Evolutionary conservation across 1,284 basidiomycete species (phyloP).

Genomic region (Mycena sp.): DNA sequence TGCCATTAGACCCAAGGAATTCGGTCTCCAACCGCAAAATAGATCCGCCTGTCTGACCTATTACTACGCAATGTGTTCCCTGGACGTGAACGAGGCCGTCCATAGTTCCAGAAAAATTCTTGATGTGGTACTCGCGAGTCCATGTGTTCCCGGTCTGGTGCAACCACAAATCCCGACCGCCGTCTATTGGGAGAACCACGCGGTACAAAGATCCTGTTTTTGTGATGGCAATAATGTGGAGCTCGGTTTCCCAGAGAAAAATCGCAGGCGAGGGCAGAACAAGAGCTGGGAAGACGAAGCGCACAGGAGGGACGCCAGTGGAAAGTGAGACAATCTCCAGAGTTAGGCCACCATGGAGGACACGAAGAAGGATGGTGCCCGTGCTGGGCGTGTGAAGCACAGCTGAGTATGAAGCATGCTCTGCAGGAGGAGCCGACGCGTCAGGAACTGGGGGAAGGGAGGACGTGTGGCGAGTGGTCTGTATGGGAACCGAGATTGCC

Average conservation of each 20-base stretch:
- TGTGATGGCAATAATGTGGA: slow-evolving; percentile 81
- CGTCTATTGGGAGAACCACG: slow-evolving; percentile 71
- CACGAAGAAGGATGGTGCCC: slow-evolving; percentile 77
- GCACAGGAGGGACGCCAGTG: slow-evolving; percentile 67
- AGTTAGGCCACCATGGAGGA: slow-evolving; percentile 78
- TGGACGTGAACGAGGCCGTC: slow-evolving; percentile 73
- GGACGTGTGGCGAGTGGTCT: slow-evolving; percentile 64
- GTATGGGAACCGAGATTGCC: slow-evolving; percentile 61
- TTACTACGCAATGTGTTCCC: slow-evolving; percentile 72
- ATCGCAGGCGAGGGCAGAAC: slow-evolving; percentile 75
- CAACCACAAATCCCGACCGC: slow-evolving; percentile 65
- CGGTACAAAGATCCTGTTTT: slow-evolving; percentile 80
- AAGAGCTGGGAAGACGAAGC: slow-evolving; percentile 82
- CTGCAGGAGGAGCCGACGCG: slow-evolving; percentile 66
- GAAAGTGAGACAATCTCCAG: slow-evolving; percentile 82
- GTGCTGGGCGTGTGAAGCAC: slow-evolving; percentile 65
- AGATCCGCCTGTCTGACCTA: slow-evolving; percentile 75
- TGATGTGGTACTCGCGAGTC: slow-evolving; percentile 76
- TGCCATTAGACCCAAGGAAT: slow-evolving; percentile 57
- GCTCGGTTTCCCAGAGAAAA: slow-evolving; percentile 66
- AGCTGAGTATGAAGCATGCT: slow-evolving; percentile 79
- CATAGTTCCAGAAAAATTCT: slow-evolving; percentile 55
- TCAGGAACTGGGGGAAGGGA: slow-evolving; percentile 53
- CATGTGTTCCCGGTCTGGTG: slow-evolving; percentile 62
- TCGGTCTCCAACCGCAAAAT: slow-evolving; percentile 78